Evolutionary conservation across 2,329 filamentous ascomycete species (phyloP).

Genomic region (Sporothrix variecibatus): DNA sequence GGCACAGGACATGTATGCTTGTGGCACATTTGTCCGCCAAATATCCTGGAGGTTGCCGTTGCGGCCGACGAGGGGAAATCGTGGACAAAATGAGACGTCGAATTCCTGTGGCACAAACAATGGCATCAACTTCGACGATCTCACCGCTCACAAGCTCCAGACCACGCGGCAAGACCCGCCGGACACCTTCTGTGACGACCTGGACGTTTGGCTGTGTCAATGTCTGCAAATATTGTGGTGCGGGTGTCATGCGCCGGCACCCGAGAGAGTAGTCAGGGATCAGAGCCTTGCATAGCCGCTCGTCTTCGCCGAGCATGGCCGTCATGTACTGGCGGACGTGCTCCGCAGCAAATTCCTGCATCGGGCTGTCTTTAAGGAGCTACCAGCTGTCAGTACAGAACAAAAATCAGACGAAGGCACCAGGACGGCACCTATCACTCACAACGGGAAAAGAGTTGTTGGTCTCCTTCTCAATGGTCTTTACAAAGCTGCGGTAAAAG

Average conservation of each 20-base stretch:
- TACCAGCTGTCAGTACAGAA: conserved; percentile 31
- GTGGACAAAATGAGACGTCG: conserved; percentile 54
- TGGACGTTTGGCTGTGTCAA: conserved; percentile 51
- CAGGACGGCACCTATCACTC: too few relatives aligned
- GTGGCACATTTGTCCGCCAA: conserved; percentile 48
- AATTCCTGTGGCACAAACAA: conserved; percentile 61
- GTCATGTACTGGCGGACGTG: conserved; percentile 52
- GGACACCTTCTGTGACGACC: conserved; percentile 50
- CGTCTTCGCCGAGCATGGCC: conserved; percentile 49
- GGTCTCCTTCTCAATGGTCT: conserved; percentile 49
- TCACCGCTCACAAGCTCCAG: conserved; percentile 51
- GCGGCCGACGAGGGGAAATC: conserved; percentile 53
- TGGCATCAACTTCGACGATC: conserved; percentile 54
- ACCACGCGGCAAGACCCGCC: conserved; percentile 49
- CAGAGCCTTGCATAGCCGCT: conserved; percentile 51
- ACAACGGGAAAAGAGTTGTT: conserved; percentile 49
- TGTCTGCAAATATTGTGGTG: conserved; percentile 51
- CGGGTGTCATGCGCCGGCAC: conserved; percentile 53
- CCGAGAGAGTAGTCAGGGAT: conserved; percentile 54
- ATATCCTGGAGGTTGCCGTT: conserved; percentile 54
- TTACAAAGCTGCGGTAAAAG: conserved; percentile 50
- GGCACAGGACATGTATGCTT: conserved; percentile 57
- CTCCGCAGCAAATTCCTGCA: conserved; percentile 45
- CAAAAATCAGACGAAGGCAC: too few relatives aligned
- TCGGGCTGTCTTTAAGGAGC: conserved; percentile 44